Evolutionary conservation across 2,329 filamentous ascomycete genomes (phyloP), one percentile per base, ranked within the genome.

Genomic region (Eutypella sp.): DNA sequence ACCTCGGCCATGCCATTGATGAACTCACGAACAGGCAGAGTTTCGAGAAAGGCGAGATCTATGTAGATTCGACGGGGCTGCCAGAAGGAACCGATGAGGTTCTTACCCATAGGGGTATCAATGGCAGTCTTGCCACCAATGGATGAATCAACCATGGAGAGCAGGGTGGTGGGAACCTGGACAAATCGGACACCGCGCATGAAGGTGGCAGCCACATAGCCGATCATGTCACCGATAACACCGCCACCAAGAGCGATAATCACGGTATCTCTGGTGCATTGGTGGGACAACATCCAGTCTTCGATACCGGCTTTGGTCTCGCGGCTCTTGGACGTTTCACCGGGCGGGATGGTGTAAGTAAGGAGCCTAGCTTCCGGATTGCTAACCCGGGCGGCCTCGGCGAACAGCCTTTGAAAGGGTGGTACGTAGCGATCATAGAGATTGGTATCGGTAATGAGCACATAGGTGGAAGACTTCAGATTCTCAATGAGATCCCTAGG

Each of bases 1-100:
- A 99, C 92, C 71, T 99, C 93, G 22, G 92, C 93, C 92, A 99
- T 96, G 50, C 93, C 93, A 65, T 99, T 99, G 68, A 96, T 90
- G 62, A 99, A 92, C 68, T 99, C 92, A 55, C 93, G 79, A 53
- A 85, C 84, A 1, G 92, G 91, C 18, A 99, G 74, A 1, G 90
- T 95, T 63, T 95, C 89, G 45, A 99, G 75, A 62, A 99, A 97
- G 46, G 84, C 79, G 50, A 97, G 75, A 66, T 99, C 93, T 57
- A 99, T 91, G 68, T 96, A 99, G 54, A 97, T 91, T 52, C 89
- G 84, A 60, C 86, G 79, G 4, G 93, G 93, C 65, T 99, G 93
- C 91, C 92, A 97, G 69, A 99, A 97, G 27, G 92, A 84, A 4
- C 93, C 93, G 46, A 99, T 84, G 51, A 99, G 71, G 64, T 99